Evolutionary conservation across 495 filamentous ascomycete species (phyloP).

Genomic region (Neurospora sp.): DNA sequence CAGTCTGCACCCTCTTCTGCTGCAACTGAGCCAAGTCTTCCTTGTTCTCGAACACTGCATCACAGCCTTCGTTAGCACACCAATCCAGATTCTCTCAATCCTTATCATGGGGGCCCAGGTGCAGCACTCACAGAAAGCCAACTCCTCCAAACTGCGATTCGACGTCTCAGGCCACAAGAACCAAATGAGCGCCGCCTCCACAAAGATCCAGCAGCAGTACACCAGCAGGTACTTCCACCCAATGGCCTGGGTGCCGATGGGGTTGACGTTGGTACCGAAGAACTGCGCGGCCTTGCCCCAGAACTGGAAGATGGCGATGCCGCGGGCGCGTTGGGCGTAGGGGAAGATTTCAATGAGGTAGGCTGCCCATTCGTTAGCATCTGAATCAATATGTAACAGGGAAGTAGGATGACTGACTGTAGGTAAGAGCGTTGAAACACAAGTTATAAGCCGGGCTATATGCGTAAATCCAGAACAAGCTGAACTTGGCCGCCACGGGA

Average conservation of each 20-base stretch:
- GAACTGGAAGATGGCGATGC: slow-evolving; percentile 56
- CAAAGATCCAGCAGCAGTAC: slow-evolving; percentile 47
- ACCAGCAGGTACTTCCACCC: slow-evolving; percentile 48
- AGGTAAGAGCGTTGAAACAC: slow-evolving; percentile 58
- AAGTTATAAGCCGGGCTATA: slow-evolving; percentile 55
- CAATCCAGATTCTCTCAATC: neutral
- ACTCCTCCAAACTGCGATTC: slow-evolving; percentile 51
- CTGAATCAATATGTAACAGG: neutral
- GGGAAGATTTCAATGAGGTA: slow-evolving; percentile 59
- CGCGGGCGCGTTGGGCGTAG: slow-evolving; percentile 48
- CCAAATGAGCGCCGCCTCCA: slow-evolving; percentile 48
- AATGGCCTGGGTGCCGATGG: slow-evolving; percentile 49
- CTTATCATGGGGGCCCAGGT: neutral
- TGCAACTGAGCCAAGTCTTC: slow-evolving; percentile 10
- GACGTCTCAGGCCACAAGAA: slow-evolving; percentile 57
- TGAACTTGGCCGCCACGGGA: slow-evolving; percentile 31
- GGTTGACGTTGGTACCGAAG: slow-evolving; percentile 52
- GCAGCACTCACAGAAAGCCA: slow-evolving; percentile 49
- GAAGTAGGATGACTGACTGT: slow-evolving; percentile 34
- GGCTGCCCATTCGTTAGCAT: slow-evolving; percentile 21
- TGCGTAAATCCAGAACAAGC: slow-evolving; percentile 53
- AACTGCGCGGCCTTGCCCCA: slow-evolving; percentile 41
- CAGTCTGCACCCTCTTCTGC: slow-evolving; percentile 1
- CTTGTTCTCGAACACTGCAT: slow-evolving; percentile 16
- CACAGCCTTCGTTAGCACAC: neutral